These are phyloP conservation scores for Naganishia albida DNA, from an alignment of 1,284 basidiomycete genomes.

Conservation along the genomic window DNA sequence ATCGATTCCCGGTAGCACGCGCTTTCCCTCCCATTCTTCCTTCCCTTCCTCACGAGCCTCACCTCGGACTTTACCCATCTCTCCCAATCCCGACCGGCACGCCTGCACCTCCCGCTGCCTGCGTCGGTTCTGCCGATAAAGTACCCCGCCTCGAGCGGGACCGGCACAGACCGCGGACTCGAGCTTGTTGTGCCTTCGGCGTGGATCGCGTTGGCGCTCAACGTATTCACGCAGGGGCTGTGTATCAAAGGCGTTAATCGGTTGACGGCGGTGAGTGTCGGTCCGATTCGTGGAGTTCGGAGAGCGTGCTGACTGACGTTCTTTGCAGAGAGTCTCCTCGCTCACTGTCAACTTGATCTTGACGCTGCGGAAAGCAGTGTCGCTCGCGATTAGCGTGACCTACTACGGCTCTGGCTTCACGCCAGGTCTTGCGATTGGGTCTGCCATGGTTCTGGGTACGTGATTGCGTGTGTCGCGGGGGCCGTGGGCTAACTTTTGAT, in stretches of 20 bases:
- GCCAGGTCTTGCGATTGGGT: conserved; percentile 46
- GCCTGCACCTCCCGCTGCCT: conserved; percentile 39
- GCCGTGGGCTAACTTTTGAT: not conserved
- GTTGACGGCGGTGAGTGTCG: conserved; percentile 61
- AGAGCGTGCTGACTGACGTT: not conserved
- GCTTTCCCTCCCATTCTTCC: conserved; percentile 67
- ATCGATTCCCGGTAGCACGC: conserved; percentile 31
- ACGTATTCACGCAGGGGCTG: conserved; percentile 80
- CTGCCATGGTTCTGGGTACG: conserved; percentile 50
- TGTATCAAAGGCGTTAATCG: conserved; percentile 90
- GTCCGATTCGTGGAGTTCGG: not conserved
- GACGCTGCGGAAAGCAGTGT: conserved; percentile 84
- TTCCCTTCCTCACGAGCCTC: conserved; percentile 64
- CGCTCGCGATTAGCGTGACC: conserved; percentile 64
- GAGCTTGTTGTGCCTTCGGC: conserved; percentile 61
- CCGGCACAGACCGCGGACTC: conserved; percentile 16
- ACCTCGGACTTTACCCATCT: conserved; percentile 52
- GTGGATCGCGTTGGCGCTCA: conserved; percentile 68
- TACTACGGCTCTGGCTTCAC: conserved; percentile 49
- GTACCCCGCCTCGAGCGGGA: conserved; percentile 9
- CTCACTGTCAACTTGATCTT: conserved; percentile 85
- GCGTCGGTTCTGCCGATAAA: conserved; percentile 35
- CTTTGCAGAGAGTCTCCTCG: conserved; percentile 61
- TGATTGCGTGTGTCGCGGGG: not conserved
- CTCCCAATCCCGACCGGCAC: conserved; percentile 40